Evolutionary conservation across 2,329 filamentous ascomycete genomes (phyloP), one percentile per base, ranked within the genome.

Genomic region (Celoporthe dispersa): DNA sequence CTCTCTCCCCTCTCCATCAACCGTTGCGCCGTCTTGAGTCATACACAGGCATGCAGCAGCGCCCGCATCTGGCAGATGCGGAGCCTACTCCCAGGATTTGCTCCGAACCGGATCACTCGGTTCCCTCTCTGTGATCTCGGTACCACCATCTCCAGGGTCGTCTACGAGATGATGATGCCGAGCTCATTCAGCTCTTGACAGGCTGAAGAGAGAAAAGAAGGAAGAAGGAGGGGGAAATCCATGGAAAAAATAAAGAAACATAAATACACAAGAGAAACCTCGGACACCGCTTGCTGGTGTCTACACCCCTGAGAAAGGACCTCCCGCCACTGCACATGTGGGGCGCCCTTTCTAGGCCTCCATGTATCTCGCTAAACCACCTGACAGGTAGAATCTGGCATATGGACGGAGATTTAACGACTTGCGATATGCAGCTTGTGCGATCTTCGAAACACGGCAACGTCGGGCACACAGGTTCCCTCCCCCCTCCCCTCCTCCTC

Each of bases 371-470:
- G 66, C 66, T 68, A 62, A 68, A 62, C 44, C 62, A 72, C 66
- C 62, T 72, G 68, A 67, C 68, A 67, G 65, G 44, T 60, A 65
- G 48, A 39, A 70, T 72, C 68, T 70, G 70, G 60, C 68, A 70
- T 66, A 51, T 31, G 60, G 33, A 61, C 70, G 70, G 68, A 72
- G 65, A 70, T 68, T 68, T 72, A 68, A 62, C 70, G 65, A 72
- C 57, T 70, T 66, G 65, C 31, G 44, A 70, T 57, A 67, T 71
- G 69, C 70, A 71, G 68, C 44, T 62, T 68, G 66, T 68, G 59
- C 41, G 57, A 68, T 68, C 59, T 68, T 68, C 44, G 66, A 67
- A 61, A 67, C 66, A 51, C 66, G 41, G 22, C 33, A 41, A 25
- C 31, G 28, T 63, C 25, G 61, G 44, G 44, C 44, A 48, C 66